Evolutionary conservation across 176 grass and related monocot genomes (phyloP).

Genomic region (Thalia dealbata): DNA sequence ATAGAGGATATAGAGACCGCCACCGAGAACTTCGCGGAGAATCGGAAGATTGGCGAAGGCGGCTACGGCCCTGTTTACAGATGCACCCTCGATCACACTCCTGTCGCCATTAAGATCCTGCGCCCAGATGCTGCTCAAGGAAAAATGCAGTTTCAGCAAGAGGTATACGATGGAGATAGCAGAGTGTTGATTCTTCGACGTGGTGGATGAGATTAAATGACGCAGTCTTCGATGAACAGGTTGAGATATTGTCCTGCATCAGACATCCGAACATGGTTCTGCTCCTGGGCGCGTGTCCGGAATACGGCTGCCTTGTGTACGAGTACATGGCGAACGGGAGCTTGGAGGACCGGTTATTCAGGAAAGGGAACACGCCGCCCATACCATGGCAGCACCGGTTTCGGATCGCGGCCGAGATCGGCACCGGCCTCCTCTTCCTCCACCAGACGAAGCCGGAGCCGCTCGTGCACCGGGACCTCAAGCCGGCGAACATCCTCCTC

Average conservation of each 20-base stretch:
- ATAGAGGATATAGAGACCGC: conserved; percentile 10
- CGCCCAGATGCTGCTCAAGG: conserved; percentile 9
- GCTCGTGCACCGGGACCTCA: conserved; percentile 13
- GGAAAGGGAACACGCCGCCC: background rate
- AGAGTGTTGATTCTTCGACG: background rate
- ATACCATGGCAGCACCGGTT: conserved; percentile 11
- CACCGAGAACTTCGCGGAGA: background rate
- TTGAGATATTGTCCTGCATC: conserved; percentile 8
- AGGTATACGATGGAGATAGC: background rate
- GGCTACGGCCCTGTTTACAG: conserved; percentile 11
- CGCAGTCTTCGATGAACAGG: background rate
- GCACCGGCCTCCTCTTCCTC: conserved; percentile 6
- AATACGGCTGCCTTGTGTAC: conserved; percentile 14
- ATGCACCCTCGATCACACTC: conserved; percentile 3
- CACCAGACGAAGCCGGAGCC: conserved; percentile 19
- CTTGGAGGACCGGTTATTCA: background rate
- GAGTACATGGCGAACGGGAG: conserved; percentile 13
- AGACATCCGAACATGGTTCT: conserved; percentile 19
- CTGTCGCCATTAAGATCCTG: conserved; percentile 5
- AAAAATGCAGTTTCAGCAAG: conserved; percentile 12
- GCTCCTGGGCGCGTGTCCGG: conserved; percentile 5
- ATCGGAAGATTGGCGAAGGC: conserved; percentile 6
- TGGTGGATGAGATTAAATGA: background rate
- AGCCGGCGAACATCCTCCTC: conserved; percentile 14
- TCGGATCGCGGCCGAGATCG: conserved; percentile 4